Evolutionary conservation across 228 moss, liverwort and hornwort species (phyloP), one percentile per base, ranked within the genome.

Genomic region (Sphagnum magellanicum): DNA sequence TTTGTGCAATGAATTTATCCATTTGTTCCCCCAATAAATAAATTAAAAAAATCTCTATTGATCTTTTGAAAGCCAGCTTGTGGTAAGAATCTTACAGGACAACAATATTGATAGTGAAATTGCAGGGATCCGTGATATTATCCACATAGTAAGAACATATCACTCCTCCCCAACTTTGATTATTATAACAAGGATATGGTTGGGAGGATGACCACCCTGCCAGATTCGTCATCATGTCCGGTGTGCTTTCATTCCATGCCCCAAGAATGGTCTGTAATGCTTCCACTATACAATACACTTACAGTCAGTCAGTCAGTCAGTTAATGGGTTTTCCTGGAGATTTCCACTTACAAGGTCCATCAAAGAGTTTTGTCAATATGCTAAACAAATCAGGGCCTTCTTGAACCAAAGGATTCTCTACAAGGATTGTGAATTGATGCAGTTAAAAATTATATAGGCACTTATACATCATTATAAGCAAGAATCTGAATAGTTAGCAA

Each of bases 131-230:
- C 32, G 32, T 32, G 32, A 63, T 1, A 4, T 4, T 0, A 6
- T 50, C 8, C 12, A 0, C 4, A 13, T 47, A 6, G 11, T 2
- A 32, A 32, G 32, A 32, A 32, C 64, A 64, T 5, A 64, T 10
- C 9, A 50, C 64, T 14, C 64, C 64, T 64, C 11, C 4, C 64
- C 64, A 64, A 50, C 11, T 10, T 50, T 10, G 11, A 50, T 0
- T 0, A 6, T 10, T 10, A 3, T 32, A 32, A 48, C 78, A 77
- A 53, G 73, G 77, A 55, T 8, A 73, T 4, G 0, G 0, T 12
- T 73, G 65, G 3, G 64, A 13, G 13, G 65, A 50, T 51, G 13
- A 68, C 78, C 78, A 78, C 17, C 73, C 78, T 12, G 66, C 78
- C 78, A 73, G 57, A 46, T 74, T 78, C 11, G 60, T 78, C 51